Percentiles rank a stretch among this genome's conserved stretches.
Evolutionary conservation across 495 filamentous ascomycete species (phyloP).

Genomic region (Pseudevernia furfuracea): DNA sequence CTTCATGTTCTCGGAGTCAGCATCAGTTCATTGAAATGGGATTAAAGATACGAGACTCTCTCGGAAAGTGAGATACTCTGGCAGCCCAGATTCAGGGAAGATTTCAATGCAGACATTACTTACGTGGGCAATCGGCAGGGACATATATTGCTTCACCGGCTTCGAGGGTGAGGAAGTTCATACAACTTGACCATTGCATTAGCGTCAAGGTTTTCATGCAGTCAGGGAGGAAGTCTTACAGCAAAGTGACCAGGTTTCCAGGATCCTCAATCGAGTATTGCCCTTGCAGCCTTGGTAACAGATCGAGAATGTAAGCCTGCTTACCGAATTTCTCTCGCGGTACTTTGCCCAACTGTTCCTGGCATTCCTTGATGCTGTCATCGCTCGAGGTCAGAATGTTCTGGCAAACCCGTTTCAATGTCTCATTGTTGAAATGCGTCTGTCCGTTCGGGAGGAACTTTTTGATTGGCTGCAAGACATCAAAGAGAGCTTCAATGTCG

Average conservation of each 20-base stretch:
- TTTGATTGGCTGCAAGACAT: constrained; percentile 43
- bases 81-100: not conserved
- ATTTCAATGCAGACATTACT: not conserved
- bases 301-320: constrained; percentile 50
- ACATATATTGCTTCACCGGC: constrained; percentile 65
- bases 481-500: constrained; percentile 54
- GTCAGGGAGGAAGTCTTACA: constrained; percentile 9
- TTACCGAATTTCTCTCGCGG: constrained; percentile 44
- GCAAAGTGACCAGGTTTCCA: constrained; percentile 17
- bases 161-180: constrained; percentile 64
- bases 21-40: not conserved
- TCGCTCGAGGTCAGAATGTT: constrained; percentile 49
- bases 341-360: constrained; percentile 42
- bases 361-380: constrained; percentile 41
- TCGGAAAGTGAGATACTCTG: not conserved
- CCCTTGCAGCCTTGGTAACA: constrained; percentile 55
- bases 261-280: constrained; percentile 54
- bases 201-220: not conserved
- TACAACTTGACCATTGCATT: constrained; percentile 32
- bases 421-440: constrained; percentile 49
- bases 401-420: constrained; percentile 52
- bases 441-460: constrained; percentile 43
- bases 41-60: not conserved
- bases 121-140: constrained; percentile 63
- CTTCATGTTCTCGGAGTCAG: not conserved